Conservation (phyloP, 768 basidiomycete species). For the Sarcomyxa edulis region DNA sequence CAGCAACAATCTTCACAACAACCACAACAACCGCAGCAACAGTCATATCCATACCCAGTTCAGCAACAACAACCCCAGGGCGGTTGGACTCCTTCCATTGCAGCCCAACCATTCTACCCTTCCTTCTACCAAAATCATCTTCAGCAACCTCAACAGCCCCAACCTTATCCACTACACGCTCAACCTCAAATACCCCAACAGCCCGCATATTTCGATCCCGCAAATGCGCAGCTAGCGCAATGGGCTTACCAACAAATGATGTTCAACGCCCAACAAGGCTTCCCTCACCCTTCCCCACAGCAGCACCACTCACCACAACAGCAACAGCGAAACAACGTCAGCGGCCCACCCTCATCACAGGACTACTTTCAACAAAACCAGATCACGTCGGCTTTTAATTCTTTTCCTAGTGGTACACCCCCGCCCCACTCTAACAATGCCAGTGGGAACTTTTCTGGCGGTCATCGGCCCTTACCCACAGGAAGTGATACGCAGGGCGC, state of each 20-base stretch:
- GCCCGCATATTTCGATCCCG: constrained; percentile 67
- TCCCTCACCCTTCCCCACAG: constrained; percentile 41
- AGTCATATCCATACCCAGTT: constrained; percentile 61
- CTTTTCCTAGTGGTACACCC: constrained; percentile 68
- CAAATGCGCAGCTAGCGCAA: constrained; percentile 72
- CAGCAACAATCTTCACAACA: constrained; percentile 19
- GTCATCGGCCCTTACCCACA: no score
- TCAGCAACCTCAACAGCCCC: constrained; percentile 45
- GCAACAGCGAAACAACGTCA: constrained; percentile 32
- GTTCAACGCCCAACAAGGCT: constrained; percentile 63
- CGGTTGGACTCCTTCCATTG: constrained; percentile 62
- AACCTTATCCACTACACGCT: constrained; percentile 34
- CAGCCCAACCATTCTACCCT: constrained; percentile 72
- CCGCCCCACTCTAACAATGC: constrained; percentile 55
- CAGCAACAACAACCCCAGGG: constrained; percentile 71
- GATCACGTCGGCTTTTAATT: constrained; percentile 44
- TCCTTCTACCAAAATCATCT: constrained; percentile 72
- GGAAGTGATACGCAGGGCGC: no score
- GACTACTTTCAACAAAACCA: constrained; percentile 61
- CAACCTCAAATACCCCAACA: constrained; percentile 37
- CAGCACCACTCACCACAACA: constrained; percentile 33
- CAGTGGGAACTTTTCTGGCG: constrained; percentile 39
- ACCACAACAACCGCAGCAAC: constrained; percentile 26
- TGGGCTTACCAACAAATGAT: constrained; percentile 94
- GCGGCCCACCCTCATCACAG: constrained; percentile 27